Conservation (phyloP, 805 yeast species). For the Metschnikowia borealis region DNA sequence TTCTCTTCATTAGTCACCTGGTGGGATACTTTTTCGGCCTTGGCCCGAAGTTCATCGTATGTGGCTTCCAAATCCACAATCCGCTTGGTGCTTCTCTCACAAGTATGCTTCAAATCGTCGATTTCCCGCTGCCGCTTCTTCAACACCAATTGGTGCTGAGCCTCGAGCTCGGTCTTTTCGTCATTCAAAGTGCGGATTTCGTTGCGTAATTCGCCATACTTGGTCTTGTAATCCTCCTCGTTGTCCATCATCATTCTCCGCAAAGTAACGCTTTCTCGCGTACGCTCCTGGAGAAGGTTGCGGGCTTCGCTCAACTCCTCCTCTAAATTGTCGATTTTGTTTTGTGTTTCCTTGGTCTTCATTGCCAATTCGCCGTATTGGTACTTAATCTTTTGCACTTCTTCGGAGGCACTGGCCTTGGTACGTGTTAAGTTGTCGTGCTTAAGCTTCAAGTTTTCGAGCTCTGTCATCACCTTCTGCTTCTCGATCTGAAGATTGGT, state of each 20-base stretch:
- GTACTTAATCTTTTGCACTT: slow-evolving; percentile 45
- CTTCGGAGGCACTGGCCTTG: slow-evolving; percentile 36
- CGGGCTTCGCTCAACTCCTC: slow-evolving; percentile 81
- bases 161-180: slow-evolving; percentile 59
- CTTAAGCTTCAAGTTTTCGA: slow-evolving; percentile 38
- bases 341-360: slow-evolving; percentile 61
- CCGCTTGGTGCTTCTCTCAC: slow-evolving; percentile 41
- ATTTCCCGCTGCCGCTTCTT: slow-evolving; percentile 61
- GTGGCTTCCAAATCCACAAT: slow-evolving; percentile 36
- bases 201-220: slow-evolving; percentile 51
- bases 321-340: slow-evolving; percentile 61
- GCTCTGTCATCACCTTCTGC: slow-evolving; percentile 35
- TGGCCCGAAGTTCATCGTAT: slow-evolving; percentile 24
- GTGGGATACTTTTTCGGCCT: slow-evolving; percentile 20
- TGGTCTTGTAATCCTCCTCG: slow-evolving; percentile 53
- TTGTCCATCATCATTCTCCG: slow-evolving; percentile 64
- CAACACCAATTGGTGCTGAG: slow-evolving; percentile 44
- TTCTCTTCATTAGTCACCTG: slow-evolving; percentile 6
- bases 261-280: slow-evolving; percentile 71
- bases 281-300: slow-evolving; percentile 70
- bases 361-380: slow-evolving; percentile 70
- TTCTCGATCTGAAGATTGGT: slow-evolving; percentile 42
- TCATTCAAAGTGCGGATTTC: slow-evolving; percentile 51
- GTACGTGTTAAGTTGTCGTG: slow-evolving; percentile 32
- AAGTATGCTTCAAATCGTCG: slow-evolving; percentile 48